Evolutionary conservation across 805 yeast species (phyloP).

Genomic region (Kazachstania viticola): DNA sequence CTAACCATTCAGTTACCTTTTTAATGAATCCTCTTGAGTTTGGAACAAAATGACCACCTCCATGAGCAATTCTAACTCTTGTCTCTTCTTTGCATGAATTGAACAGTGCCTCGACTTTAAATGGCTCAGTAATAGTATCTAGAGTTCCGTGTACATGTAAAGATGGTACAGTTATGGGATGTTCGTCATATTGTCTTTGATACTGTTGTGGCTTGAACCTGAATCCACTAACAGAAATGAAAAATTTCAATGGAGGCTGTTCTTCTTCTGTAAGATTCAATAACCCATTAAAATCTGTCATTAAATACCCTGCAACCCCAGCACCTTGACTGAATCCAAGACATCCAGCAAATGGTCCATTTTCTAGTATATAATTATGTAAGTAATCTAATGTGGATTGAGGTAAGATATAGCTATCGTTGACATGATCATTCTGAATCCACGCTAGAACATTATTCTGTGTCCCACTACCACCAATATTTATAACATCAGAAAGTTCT

Average conservation of each 20-base stretch:
- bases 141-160: slow-evolving; percentile 81
- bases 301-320: slow-evolving; percentile 59
- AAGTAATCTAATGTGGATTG: slow-evolving; percentile 32
- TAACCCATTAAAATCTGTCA: slow-evolving; percentile 44
- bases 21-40: slow-evolving; percentile 44
- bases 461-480: slow-evolving; percentile 8
- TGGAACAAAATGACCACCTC: slow-evolving; percentile 96
- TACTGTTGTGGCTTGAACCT: slow-evolving; percentile 24
- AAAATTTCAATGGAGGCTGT: slow-evolving; percentile 51
- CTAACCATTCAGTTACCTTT: slow-evolving; percentile 26
- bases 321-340: slow-evolving; percentile 95
- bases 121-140: slow-evolving; percentile 78
- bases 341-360: slow-evolving; percentile 74
- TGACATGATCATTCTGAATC: slow-evolving; percentile 44
- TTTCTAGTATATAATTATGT: slow-evolving; percentile 36
- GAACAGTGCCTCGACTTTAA: slow-evolving; percentile 47
- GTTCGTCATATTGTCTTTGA: slow-evolving; percentile 19
- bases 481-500: slow-evolving; percentile 25
- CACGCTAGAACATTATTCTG: slow-evolving; percentile 42
- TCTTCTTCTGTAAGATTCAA: slow-evolving; percentile 24
- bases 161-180: slow-evolving; percentile 30
- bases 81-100: slow-evolving; percentile 35
- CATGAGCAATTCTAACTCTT: slow-evolving; percentile 54
- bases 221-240: slow-evolving; percentile 62
- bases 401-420: slow-evolving; percentile 22